Evolutionary conservation across 169 alveolate genomes (phyloP), one percentile per base, ranked within the genome.

Genomic region (Plasmodium adleri): DNA sequence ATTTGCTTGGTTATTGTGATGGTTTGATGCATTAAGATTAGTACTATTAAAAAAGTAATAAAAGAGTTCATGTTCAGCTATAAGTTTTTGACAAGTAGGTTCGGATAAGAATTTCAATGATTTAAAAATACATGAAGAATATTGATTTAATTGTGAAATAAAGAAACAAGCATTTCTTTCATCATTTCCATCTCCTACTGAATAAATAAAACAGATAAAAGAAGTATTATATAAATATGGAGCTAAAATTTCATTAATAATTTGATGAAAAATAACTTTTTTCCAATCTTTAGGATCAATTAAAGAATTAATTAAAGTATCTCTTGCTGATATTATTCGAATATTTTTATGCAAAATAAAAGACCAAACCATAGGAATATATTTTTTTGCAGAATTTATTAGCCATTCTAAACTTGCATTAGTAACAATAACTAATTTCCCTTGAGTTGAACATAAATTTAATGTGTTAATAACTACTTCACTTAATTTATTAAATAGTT

Each of bases 341-440:
- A 95, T 95, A 6, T 91, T 94, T 75, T 94, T 91, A 76, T 88
- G 86, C 59, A 88, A 75, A 78, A 95, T 85, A 89, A 94, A 95
- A 26, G 85, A 90, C 88, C 94, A 94, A 15, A 95, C 93, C 15
- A 52, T 62, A 0, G 98, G 98, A 13, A 95, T 75, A 63, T 72
- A 95, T 26, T 94, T 94, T 47, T 88, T 95, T 0, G 95, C 95
- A 26, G 97, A 93, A 56, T 95, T 95, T 28, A 62, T 71, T 58
- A 95, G 90, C 98, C 98, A 95, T 54, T 95, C 97, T 32, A 78
- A 91, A 72, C 97, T 95, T 5, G 98, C 98, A 75, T 95, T 95
- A 24, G 98, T 95, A n/a, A 95, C 97, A 32, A 95, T 88, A 4
- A 94, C 95, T 32, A 95, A 80, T 28, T 90, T 92, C 7, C 95